phyloP scores from a whole-genome alignment of 2,329 filamentous ascomycete genomes.

The Aspergillus pseudoterreus region DNA sequence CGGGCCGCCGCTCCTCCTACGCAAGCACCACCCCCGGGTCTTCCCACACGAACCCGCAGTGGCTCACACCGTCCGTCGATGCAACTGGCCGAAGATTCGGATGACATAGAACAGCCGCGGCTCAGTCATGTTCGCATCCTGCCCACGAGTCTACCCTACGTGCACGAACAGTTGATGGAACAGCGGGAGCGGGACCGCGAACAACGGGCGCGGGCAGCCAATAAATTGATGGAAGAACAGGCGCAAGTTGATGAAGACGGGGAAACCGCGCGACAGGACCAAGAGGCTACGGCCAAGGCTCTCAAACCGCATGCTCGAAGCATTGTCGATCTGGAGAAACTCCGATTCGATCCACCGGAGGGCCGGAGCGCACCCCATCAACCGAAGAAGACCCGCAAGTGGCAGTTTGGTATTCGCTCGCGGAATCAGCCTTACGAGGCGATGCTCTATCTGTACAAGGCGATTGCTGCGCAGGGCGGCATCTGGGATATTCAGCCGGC shows the following conservation, averaged over 20 bases:
- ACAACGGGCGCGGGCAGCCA: constrained; percentile 24
- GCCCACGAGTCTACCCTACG: constrained; percentile 83
- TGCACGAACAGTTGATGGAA: constrained; percentile 88
- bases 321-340: constrained; percentile 61
- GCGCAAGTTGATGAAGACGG: constrained; percentile 18
- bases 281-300: constrained; percentile 73
- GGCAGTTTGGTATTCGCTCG: constrained; percentile 97
- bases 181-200: constrained; percentile 37
- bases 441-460: constrained; percentile 91
- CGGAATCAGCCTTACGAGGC: constrained; percentile 93
- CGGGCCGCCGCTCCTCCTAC: constrained; percentile 14
- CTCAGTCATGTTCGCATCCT: constrained; percentile 87
- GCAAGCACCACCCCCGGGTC: constrained; percentile 17
- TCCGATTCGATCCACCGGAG: constrained; percentile 56
- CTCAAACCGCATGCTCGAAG: constrained; percentile 81
- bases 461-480: constrained; percentile 79
- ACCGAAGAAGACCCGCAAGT: constrained; percentile 71
- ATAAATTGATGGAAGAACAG: constrained; percentile 44
- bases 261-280: constrained; percentile 32
- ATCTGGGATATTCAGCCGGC: constrained; percentile 67
- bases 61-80: constrained; percentile 22
- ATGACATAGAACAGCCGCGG: constrained; percentile 49
- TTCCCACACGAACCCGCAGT: constrained; percentile 22
- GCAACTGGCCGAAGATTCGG: constrained; percentile 24
- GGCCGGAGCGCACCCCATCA: constrained; percentile 40